phyloP scores from a whole-genome alignment of 768 basidiomycete genomes.

The Hygrophoropsis aurantiaca region DNA sequence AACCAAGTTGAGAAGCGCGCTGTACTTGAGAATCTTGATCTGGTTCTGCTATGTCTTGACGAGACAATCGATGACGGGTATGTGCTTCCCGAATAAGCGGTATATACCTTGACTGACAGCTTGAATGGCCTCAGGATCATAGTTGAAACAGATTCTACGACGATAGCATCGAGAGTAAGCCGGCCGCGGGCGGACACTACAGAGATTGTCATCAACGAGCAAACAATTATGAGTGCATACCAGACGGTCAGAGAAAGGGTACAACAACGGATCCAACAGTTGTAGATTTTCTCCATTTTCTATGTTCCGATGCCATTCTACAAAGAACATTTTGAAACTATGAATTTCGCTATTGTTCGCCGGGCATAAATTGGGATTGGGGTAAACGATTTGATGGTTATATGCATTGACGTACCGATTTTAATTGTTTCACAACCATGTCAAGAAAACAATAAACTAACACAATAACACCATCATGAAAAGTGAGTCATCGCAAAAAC shows the following conservation, averaged over 20 bases:
- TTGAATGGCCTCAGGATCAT: conserved; percentile 71
- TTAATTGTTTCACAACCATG: too few relatives aligned
- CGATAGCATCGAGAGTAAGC: conserved; percentile 94
- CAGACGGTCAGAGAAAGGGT: conserved; percentile 85
- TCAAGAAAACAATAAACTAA: too few relatives aligned
- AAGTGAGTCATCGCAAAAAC: too few relatives aligned
- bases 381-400: too few relatives aligned
- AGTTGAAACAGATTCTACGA: conserved; percentile 91
- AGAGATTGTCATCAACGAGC: conserved; percentile 98
- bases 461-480: too few relatives aligned
- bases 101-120: background rate
- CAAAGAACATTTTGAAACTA: too few relatives aligned
- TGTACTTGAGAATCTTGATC: conserved; percentile 90
- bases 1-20: conserved; percentile 95
- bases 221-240: conserved; percentile 92
- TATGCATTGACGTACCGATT: too few relatives aligned
- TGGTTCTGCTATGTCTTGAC: conserved; percentile 90
- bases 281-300: conserved; percentile 40
- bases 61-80: conserved; percentile 99
- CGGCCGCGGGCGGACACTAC: conserved; percentile 90
- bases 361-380: too few relatives aligned
- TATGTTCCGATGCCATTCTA: background rate
- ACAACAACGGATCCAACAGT: conserved; percentile 77
- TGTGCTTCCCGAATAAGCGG: conserved; percentile 26
- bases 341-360: too few relatives aligned